Conservation (phyloP, 768 basidiomycete genomes). For the Leccinum boreale region DNA sequence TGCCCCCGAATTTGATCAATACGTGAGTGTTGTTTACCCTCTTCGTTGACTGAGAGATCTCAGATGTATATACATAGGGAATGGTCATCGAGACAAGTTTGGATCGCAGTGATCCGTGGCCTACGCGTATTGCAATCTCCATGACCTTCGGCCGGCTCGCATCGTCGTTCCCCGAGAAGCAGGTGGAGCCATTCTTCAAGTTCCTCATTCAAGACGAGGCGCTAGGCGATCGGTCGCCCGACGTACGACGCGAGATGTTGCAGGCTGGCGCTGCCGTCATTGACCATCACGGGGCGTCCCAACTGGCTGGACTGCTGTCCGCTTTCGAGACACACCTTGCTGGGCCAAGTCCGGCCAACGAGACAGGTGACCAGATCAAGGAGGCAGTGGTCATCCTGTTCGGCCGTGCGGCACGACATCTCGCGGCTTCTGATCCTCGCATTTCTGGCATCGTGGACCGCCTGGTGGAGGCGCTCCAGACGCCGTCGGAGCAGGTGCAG, state of each 20-base stretch:
- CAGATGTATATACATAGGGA: slow-evolving; percentile 48
- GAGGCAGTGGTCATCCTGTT: slow-evolving; percentile 95
- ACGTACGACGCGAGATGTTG: slow-evolving; percentile 88
- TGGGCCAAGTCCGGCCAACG: slow-evolving; percentile 51
- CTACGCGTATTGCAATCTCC: slow-evolving; percentile 72
- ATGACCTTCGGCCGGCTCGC: slow-evolving; percentile 65
- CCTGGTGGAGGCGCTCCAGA: slow-evolving; percentile 85
- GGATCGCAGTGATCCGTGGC: slow-evolving; percentile 89
- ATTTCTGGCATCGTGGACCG: slow-evolving; percentile 81
- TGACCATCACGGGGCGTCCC: slow-evolving; percentile 74
- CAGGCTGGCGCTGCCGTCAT: slow-evolving; percentile 77
- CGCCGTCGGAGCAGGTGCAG: slow-evolving; percentile 94
- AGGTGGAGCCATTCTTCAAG: slow-evolving; percentile 70
- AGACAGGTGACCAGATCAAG: slow-evolving; percentile 83
- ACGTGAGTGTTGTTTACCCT: slow-evolving; percentile 47
- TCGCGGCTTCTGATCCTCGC: slow-evolving; percentile 72
- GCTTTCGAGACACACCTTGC: slow-evolving; percentile 79
- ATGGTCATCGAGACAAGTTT: slow-evolving; percentile 88
- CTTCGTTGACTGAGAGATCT: not conserved
- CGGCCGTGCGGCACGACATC: slow-evolving; percentile 86
- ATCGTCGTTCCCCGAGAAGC: slow-evolving; percentile 55
- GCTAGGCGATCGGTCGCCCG: slow-evolving; percentile 77
- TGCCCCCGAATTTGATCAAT: slow-evolving; percentile 91
- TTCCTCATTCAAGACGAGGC: slow-evolving; percentile 87
- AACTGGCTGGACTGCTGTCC: slow-evolving; percentile 69